Conservation (phyloP, 2,329 filamentous ascomycete genomes). For the Keithomyces neogunnii region DNA sequence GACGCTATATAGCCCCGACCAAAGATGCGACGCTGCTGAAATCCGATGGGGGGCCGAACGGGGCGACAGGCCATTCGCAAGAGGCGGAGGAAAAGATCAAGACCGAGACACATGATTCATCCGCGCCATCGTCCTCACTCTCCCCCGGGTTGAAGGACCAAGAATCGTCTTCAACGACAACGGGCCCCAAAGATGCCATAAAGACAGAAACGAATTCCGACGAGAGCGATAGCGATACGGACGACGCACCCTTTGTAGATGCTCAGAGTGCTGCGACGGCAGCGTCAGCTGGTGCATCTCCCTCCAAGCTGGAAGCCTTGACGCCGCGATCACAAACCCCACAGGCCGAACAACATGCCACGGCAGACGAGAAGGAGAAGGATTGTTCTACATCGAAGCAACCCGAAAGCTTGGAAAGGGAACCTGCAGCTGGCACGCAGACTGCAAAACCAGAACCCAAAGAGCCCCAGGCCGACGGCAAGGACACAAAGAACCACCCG, state of each 20-base stretch:
- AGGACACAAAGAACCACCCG: neutral
- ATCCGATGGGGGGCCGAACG: neutral
- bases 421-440: neutral
- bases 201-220: neutral
- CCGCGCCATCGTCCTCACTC: neutral
- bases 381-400: neutral
- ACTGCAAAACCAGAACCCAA: neutral
- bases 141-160: neutral
- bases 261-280: constrained; percentile 20
- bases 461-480: constrained; percentile 1
- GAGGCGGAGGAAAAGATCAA: neutral
- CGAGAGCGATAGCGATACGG: constrained; percentile 23
- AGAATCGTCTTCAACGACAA: neutral
- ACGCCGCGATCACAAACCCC: constrained; percentile 1
- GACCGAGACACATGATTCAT: neutral
- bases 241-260: constrained; percentile 28
- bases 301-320: neutral
- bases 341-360: neutral
- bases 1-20: constrained; percentile 33
- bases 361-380: neutral
- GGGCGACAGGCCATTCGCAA: neutral
- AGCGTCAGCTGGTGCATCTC: neutral
- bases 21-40: constrained; percentile 12
- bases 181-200: neutral
- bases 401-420: neutral